phyloP scores from a whole-genome alignment of 306 rosid species.

The Cyclanthera cordifolia region DNA sequence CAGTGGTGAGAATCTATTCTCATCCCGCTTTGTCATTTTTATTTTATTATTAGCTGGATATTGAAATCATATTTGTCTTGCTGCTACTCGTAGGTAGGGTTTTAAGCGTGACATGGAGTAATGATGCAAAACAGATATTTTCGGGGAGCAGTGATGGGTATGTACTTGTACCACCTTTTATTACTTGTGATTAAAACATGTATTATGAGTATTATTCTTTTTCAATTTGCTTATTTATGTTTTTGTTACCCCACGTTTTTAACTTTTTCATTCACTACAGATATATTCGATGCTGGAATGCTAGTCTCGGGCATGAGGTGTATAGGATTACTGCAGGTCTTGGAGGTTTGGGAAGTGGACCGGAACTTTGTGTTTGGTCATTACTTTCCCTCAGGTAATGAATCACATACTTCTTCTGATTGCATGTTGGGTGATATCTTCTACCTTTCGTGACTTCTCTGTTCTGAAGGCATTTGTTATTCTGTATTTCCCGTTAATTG shows the following conservation, averaged over 20 bases:
- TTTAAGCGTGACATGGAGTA: conserved; percentile 82
- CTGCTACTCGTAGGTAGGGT: conserved; percentile 48
- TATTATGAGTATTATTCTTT: neutral
- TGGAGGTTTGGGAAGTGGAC: conserved; percentile 64
- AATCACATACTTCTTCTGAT: neutral
- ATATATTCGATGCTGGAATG: conserved; percentile 77
- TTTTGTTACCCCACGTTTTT: neutral
- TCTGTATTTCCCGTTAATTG: conserved; percentile 18
- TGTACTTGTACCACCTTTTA: conserved; percentile 12
- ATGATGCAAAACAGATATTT: conserved; percentile 55
- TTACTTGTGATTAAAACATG: neutral
- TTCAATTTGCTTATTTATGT: neutral
- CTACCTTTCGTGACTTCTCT: conserved; percentile 3
- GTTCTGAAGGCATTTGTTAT: conserved; percentile 16
- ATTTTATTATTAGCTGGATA: neutral
- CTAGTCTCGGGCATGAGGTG: conserved; percentile 42
- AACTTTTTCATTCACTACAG: conserved; percentile 22
- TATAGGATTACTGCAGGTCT: conserved; percentile 80
- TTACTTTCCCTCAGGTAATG: conserved; percentile 69
- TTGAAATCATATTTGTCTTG: conserved; percentile 2
- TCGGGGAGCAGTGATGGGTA: conserved; percentile 96
- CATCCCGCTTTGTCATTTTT: neutral
- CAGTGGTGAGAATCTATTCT: conserved; percentile 52
- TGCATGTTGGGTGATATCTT: conserved; percentile 2
- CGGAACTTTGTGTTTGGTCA: conserved; percentile 80